Base-by-base conservation (phyloP, 768 basidiomycete genomes). In the Tricholoma terreum region DNA sequence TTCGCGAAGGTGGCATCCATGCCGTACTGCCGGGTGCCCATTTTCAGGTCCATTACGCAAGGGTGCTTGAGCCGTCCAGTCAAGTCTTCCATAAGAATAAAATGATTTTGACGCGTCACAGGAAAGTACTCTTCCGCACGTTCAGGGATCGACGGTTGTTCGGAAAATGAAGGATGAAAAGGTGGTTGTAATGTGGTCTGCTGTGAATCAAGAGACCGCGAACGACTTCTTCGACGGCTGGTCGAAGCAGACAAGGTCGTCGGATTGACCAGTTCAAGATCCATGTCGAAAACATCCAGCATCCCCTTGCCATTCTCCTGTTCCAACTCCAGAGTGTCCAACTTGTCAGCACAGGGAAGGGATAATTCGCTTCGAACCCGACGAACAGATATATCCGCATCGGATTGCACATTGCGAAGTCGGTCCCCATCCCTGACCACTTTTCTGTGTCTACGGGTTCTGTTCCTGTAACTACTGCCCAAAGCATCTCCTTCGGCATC, bases 21-120 rank as follows among this genome's bases (percentile, higher is more conserved):
- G 17, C 97, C 97, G 72, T 98, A 98, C 75, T 99, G 97, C 33
- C 97, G 80, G 30, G 95, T 98, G n/a, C 97, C 97, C 97, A 98
- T 98, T 79, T 99, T 99, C 65, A 99, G 77, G 72, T 99, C 97
- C 66, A 98, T 84, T 40, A 99, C 96, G 67, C 97, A 99, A 8
- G 97, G 92, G 50, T 82, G 84, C 72, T 90, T 95, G 67, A 97
- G 72, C 33, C 90, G 79, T 22, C 97, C 97, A 2, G 97, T 99
- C 49, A 99, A 77, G 67, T 99, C 97, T 73, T 99, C 97, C 94
- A 99, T 97, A 63, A 98, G 82, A 65, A 99, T 97, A 68, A 98
- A 99, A 69, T 98, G 90, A 67, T 97, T 94, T 72, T 97, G 95
- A 11, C 96, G 85, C 6, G 93, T 86, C 48, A 89, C 75, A 48